These are phyloP conservation scores for Solanum pimpinellifolium DNA, from an alignment of 257 asterid species.

Conservation along the genomic window DNA sequence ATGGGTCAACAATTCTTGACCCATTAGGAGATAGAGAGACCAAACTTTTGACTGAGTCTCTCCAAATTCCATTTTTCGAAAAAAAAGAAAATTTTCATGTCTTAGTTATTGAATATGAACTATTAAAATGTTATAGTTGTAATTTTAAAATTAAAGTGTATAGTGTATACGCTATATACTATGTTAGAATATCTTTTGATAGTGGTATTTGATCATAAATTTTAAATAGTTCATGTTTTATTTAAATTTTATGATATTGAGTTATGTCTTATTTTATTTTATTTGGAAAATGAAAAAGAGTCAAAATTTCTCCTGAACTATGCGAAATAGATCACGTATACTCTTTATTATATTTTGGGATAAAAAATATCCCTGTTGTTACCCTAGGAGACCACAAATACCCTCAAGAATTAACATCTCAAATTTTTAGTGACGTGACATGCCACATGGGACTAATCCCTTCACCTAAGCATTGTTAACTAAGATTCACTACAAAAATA, in stretches of 20 bases:
- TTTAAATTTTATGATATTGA: not conserved
- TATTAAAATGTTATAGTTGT: not conserved
- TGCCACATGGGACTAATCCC: too few species aligned
- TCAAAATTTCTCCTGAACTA: too few species aligned
- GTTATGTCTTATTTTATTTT: not conserved
- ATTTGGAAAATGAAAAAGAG: too few species aligned
- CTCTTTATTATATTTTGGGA: rapidly evolving
- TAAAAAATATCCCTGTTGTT: too few species aligned
- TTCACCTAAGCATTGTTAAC: too few species aligned
- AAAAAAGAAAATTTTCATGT: not conserved
- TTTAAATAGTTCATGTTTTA: not conserved
- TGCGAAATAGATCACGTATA: too few species aligned
- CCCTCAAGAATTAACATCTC: too few species aligned
- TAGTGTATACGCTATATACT: too few species aligned
- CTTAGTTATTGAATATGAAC: not conserved
- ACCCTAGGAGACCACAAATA: too few species aligned
- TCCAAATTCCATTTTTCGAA: not conserved
- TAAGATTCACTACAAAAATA: too few species aligned
- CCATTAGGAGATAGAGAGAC: not conserved
- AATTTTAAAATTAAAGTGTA: not conserved
- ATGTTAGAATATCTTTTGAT: not conserved
- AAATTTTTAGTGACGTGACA: too few species aligned
- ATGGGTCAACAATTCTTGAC: not conserved
- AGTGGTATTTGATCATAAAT: not conserved
- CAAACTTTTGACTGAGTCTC: not conserved